Conservation (phyloP, 2,329 filamentous ascomycete species). For the Xylariaceae sp. region DNA sequence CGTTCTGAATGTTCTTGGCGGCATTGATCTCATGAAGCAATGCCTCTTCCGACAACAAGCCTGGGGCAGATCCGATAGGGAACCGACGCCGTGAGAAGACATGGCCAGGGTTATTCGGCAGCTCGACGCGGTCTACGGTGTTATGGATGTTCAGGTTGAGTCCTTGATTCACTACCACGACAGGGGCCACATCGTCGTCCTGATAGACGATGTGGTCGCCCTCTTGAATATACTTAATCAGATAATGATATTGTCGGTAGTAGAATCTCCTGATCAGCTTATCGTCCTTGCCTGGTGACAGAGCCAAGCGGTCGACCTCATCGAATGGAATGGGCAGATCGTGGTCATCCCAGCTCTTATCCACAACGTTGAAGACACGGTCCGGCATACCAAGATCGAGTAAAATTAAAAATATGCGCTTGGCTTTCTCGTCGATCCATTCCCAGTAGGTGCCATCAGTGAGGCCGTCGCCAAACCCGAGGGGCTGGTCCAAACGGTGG, state of each 20-base stretch:
- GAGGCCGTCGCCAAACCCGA: slow-evolving; percentile 63
- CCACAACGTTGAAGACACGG: slow-evolving; percentile 70
- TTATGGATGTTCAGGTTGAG: slow-evolving; percentile 32
- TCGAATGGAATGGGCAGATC: slow-evolving; percentile 67
- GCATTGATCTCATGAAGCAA: slow-evolving; percentile 59
- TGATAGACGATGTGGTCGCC: slow-evolving; percentile 61
- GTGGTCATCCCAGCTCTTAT: slow-evolving; percentile 72
- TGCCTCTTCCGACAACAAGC: slow-evolving; percentile 44
- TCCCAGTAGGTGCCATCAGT: slow-evolving; percentile 75
- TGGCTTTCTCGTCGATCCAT: slow-evolving; percentile 68
- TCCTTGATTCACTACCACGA: slow-evolving; percentile 61
- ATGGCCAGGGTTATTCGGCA: slow-evolving; percentile 57
- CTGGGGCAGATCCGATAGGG: slow-evolving; percentile 41
- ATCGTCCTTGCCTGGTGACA: slow-evolving; percentile 57
- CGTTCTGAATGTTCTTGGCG: slow-evolving; percentile 56
- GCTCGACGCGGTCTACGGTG: slow-evolving; percentile 54
- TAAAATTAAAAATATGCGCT: slow-evolving; percentile 66
- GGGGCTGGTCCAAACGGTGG: slow-evolving; percentile 55
- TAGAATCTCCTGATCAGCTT: slow-evolving; percentile 66
- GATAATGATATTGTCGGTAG: slow-evolving; percentile 64
- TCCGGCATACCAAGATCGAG: slow-evolving; percentile 66
- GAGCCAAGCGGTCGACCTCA: slow-evolving; percentile 58
- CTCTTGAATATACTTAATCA: slow-evolving; percentile 59
- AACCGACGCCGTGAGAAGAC: slow-evolving; percentile 56
- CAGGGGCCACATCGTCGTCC: slow-evolving; percentile 63